A percentile compares a stretch with the other conserved stretches of the same genome.
These are phyloP conservation scores for Sparassis latifolia DNA, from an alignment of 1,284 basidiomycete genomes.

Conservation along the genomic window DNA sequence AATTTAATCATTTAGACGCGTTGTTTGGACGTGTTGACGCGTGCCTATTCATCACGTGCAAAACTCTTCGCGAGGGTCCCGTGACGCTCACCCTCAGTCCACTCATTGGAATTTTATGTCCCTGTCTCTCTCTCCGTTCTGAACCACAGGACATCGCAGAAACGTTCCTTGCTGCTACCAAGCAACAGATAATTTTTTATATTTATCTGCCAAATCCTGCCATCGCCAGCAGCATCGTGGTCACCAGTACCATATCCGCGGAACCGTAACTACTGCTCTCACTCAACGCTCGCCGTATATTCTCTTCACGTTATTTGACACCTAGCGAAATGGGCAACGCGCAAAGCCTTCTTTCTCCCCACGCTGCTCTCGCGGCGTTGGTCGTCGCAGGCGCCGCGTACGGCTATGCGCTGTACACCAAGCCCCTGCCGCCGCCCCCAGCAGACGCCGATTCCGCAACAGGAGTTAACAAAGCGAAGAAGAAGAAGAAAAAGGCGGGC, in stretches of 20 bases:
- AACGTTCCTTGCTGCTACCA: not conserved
- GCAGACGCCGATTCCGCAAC: not conserved
- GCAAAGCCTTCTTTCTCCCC: conserved; percentile 35
- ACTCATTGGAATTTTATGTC: not conserved
- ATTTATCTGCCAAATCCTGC: not conserved
- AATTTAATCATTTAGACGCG: not conserved
- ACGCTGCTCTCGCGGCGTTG: conserved; percentile 30
- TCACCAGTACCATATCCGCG: not conserved
- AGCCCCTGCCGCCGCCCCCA: not conserved
- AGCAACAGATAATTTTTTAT: not conserved
- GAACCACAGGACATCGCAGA: not conserved
- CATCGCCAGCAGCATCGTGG: not conserved
- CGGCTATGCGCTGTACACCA: conserved; percentile 24
- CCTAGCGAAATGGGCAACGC: conserved; percentile 35
- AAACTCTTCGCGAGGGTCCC: not conserved
- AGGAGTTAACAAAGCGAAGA: conserved; percentile 17
- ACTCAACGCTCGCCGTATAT: not conserved
- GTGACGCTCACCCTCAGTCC: not conserved
- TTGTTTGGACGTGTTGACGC: not conserved
- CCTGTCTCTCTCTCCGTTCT: not conserved
- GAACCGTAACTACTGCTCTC: not conserved
- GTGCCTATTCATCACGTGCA: not conserved
- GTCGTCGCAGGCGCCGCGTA: conserved; percentile 36
- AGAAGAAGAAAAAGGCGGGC: conserved; percentile 36
- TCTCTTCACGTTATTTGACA: not conserved